phyloP scores from a whole-genome alignment of 2,329 filamentous ascomycete genomes.

The Cladophialophora chaetospira region DNA sequence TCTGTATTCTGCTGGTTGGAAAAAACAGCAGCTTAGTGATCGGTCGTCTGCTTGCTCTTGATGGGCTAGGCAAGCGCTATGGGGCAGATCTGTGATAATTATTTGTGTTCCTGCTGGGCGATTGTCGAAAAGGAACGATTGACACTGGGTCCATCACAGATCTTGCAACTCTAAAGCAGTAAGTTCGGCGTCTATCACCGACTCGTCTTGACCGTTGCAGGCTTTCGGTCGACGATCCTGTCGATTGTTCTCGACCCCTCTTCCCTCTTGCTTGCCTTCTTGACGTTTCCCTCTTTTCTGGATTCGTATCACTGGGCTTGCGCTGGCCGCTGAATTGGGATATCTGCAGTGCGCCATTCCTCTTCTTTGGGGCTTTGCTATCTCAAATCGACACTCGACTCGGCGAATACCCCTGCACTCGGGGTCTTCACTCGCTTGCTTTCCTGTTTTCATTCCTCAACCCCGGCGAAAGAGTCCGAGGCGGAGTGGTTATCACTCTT shows the following conservation, averaged over 20 bases:
- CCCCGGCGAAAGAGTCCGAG: conserved; percentile 10
- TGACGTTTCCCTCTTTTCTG: conserved; percentile 6
- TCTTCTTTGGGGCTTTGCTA: conserved; percentile 7
- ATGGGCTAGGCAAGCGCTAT: neutral
- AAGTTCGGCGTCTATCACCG: conserved; percentile 4
- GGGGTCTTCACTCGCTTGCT: conserved; percentile 15
- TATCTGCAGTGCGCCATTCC: neutral
- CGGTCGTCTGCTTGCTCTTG: neutral
- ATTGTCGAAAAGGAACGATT: conserved; percentile 1
- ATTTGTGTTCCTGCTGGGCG: neutral
- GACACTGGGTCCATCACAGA: neutral
- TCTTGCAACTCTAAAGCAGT: neutral
- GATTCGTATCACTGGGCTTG: neutral
- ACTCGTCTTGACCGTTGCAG: neutral
- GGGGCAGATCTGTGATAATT: neutral
- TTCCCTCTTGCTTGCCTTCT: neutral
- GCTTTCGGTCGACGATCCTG: neutral
- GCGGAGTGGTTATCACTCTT: neutral
- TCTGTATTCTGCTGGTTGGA: neutral
- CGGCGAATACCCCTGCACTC: conserved; percentile 8
- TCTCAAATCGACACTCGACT: neutral
- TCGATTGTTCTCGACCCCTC: neutral
- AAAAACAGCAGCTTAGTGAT: neutral
- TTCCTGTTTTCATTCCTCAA: conserved; percentile 10
- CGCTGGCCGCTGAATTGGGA: conserved; percentile 16